Percentiles rank a stretch among this genome's conserved stretches.
phyloP scores from a whole-genome alignment of 2,329 filamentous ascomycete genomes.

The Lasiodiplodia citricola region DNA sequence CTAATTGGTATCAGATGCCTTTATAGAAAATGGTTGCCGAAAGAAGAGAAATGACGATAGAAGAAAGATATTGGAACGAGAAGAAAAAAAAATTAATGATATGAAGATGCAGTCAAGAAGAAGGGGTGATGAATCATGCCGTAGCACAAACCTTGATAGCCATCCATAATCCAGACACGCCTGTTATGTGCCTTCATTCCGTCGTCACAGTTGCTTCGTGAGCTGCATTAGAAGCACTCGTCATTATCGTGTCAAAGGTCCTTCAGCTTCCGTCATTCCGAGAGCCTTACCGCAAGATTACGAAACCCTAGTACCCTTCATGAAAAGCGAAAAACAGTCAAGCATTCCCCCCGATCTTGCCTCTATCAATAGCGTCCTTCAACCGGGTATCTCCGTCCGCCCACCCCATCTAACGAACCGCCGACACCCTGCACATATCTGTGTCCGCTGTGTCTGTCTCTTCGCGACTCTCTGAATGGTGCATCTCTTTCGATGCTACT shows the following conservation, averaged over 20 bases:
- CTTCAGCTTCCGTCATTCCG: not conserved
- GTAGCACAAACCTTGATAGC: not conserved
- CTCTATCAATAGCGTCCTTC: conserved; percentile 9
- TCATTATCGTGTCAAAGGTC: not conserved
- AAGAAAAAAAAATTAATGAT: not conserved
- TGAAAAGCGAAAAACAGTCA: not conserved
- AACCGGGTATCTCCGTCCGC: conserved; percentile 29
- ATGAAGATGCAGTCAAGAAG: not conserved
- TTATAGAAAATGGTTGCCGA: not conserved
- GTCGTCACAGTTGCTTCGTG: not conserved
- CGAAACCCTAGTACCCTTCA: not conserved
- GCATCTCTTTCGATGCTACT: conserved; percentile 17
- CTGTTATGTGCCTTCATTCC: not conserved
- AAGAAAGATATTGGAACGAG: not conserved
- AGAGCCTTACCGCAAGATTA: not conserved
- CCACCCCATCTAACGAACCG: conserved; percentile 26
- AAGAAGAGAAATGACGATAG: not conserved
- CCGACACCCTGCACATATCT: conserved; percentile 13
- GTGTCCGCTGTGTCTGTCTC: conserved; percentile 1
- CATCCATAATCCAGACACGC: not conserved
- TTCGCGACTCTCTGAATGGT: not conserved
- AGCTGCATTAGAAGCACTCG: not conserved
- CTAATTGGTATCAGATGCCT: not conserved
- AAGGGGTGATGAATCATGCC: not conserved
- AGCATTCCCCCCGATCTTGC: not conserved